Evolutionary conservation across 2,329 filamentous ascomycete species (phyloP).

Genomic region (Penicillium vulpinum): DNA sequence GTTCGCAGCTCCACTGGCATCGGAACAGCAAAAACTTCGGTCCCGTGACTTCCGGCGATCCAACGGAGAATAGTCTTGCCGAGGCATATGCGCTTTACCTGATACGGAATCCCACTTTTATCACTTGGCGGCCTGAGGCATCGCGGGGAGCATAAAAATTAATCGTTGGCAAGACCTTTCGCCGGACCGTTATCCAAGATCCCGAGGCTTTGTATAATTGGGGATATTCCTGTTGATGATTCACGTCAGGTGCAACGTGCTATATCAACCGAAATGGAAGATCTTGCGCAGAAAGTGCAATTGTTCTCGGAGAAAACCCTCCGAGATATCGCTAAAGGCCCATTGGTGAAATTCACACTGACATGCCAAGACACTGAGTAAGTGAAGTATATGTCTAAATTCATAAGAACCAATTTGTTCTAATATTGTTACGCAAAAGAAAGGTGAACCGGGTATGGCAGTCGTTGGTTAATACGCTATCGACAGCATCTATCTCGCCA

Average conservation of each 20-base stretch:
- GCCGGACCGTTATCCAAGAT: constrained; percentile 2
- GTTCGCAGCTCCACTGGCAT: constrained; percentile 27
- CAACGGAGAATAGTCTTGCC: constrained; percentile 26
- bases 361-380: constrained; percentile 36
- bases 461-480: constrained; percentile 44
- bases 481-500: constrained; percentile 38
- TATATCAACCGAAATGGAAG: constrained; percentile 29
- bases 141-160: constrained; percentile 29
- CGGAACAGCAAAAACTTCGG: constrained; percentile 42
- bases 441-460: constrained; percentile 40
- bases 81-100: constrained; percentile 19
- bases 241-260: constrained; percentile 14
- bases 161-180: constrained; percentile 9
- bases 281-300: constrained; percentile 37
- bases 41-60: constrained; percentile 33
- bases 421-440: constrained; percentile 21
- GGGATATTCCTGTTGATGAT: constrained; percentile 25
- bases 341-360: constrained; percentile 35
- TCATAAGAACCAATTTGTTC: neutral
- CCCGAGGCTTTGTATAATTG: constrained; percentile 17
- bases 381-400: constrained; percentile 13
- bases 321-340: constrained; percentile 36
- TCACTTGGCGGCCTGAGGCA: constrained; percentile 19
- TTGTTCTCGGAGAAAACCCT: constrained; percentile 37
- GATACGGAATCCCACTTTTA: constrained; percentile 26